Conservation (phyloP, 768 basidiomycete species). For the Gymnopilus junonius region DNA sequence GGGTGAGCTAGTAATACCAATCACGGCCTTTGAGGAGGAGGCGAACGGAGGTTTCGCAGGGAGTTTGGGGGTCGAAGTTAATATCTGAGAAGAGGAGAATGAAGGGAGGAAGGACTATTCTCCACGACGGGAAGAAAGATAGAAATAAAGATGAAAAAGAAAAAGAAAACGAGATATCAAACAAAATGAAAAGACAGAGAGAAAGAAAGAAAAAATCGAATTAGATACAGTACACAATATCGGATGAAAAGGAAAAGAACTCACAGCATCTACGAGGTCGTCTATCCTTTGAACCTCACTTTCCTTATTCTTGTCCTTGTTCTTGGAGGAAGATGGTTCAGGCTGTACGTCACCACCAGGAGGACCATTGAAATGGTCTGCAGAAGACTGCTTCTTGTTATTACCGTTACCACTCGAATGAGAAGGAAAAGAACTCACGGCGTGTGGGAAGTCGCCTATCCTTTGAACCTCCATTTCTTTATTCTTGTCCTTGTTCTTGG, state of each 20-base stretch:
- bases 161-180: not conserved
- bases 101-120: constrained; percentile 21
- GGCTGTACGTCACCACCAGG: too few species aligned
- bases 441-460: constrained; percentile 17
- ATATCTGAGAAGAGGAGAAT: constrained; percentile 21
- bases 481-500: not conserved
- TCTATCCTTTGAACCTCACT: constrained; percentile 11
- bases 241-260: too few species aligned
- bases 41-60: constrained; percentile 21
- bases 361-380: not conserved
- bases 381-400: not conserved
- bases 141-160: not conserved
- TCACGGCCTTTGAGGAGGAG: constrained; percentile 39
- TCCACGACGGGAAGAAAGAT: not conserved
- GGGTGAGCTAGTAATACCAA: constrained; percentile 32
- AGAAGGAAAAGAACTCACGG: too few species aligned
- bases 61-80: constrained; percentile 30
- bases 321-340: not conserved
- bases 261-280: constrained; percentile 17
- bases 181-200: not conserved
- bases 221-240: too few species aligned
- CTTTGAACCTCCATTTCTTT: too few species aligned
- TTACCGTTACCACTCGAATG: not conserved
- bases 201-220: too few species aligned
- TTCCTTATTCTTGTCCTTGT: not conserved